Evolutionary conservation across 164 flowering plant species (phyloP).

Genomic region (Nymphaea colorata): DNA sequence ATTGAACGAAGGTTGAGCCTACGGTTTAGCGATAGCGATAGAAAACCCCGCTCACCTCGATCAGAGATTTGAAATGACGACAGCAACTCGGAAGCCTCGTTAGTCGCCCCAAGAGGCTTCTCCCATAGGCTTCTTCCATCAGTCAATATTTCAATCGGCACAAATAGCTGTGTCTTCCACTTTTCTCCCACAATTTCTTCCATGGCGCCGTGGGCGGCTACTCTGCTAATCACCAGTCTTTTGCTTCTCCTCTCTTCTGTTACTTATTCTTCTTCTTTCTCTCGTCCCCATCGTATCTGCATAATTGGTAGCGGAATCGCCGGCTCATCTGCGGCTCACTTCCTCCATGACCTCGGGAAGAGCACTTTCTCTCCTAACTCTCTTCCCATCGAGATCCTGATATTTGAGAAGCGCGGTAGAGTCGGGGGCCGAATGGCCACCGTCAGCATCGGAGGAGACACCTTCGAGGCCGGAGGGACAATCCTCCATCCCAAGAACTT

Average conservation of each 20-base stretch:
- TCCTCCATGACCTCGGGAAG: constrained; percentile 34
- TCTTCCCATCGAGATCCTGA: constrained; percentile 18
- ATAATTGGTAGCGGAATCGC: constrained; percentile 82
- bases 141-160: too few species aligned
- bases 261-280: neutral
- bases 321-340: constrained; percentile 79
- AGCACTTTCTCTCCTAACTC: constrained; percentile 21
- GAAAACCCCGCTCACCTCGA: too few species aligned
- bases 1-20: too few species aligned
- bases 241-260: neutral
- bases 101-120: too few species aligned
- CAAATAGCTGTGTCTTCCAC: too few species aligned
- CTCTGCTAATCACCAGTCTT: neutral
- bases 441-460: constrained; percentile 46
- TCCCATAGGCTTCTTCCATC: too few species aligned
- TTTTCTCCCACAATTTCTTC: neutral
- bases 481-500: constrained; percentile 83
- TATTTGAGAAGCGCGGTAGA: constrained; percentile 57
- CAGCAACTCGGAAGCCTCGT: too few species aligned
- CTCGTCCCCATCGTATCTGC: constrained; percentile 28
- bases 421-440: constrained; percentile 90
- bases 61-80: too few species aligned
- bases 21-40: too few species aligned
- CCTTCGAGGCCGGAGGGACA: constrained; percentile 90
- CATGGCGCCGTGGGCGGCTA: neutral